Conservation (phyloP, 1,284 basidiomycete genomes). For the Omphalotus olearius region DNA sequence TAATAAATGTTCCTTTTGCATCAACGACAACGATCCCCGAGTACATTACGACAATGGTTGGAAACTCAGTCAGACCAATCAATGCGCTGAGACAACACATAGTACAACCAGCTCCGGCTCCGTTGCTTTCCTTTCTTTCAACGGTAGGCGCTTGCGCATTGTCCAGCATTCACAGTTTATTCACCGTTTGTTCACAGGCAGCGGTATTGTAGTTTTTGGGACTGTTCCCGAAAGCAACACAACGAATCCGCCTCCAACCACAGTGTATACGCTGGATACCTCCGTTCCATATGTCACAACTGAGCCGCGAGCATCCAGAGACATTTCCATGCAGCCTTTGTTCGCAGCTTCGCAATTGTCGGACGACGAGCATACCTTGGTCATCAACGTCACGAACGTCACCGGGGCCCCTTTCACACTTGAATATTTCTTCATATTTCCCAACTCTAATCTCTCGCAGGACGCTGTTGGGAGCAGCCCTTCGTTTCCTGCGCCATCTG, state of each 20-base stretch:
- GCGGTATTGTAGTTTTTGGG: constrained; percentile 38
- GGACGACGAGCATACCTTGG: constrained; percentile 29
- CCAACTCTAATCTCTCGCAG: constrained; percentile 17
- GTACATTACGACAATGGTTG: constrained; percentile 32
- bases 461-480: constrained; percentile 17
- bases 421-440: constrained; percentile 32
- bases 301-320: constrained; percentile 27
- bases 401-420: constrained; percentile 32
- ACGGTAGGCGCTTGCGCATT: constrained; percentile 25
- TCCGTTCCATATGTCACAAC: constrained; percentile 26
- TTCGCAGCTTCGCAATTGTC: constrained; percentile 31
- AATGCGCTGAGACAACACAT: constrained; percentile 25
- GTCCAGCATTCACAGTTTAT: background rate
- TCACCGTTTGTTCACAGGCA: constrained; percentile 26
- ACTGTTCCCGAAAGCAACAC: constrained; percentile 35
- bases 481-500: constrained; percentile 8
- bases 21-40: constrained; percentile 30
- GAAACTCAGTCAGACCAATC: constrained; percentile 24
- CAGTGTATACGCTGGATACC: constrained; percentile 35
- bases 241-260: constrained; percentile 30
- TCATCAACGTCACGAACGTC: constrained; percentile 31
- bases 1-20: constrained; percentile 16
- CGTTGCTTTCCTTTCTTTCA: constrained; percentile 32
- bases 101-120: constrained; percentile 27
- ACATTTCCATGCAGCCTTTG: constrained; percentile 37